These are phyloP conservation scores for Arthroderma uncinatum DNA, from an alignment of 2,329 filamentous ascomycete genomes.

Conservation along the genomic window DNA sequence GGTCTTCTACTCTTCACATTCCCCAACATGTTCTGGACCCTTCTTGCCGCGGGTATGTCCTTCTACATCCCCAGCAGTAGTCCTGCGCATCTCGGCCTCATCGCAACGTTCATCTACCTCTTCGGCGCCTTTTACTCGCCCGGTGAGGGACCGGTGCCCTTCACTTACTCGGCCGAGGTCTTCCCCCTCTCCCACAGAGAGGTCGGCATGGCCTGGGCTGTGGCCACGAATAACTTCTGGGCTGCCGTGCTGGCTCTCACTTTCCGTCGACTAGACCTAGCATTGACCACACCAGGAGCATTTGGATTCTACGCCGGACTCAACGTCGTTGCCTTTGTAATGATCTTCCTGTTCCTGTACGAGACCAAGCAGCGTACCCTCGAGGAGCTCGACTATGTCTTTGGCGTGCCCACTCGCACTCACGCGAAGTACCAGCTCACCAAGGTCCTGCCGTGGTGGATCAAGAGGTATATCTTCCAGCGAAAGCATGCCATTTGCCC, in stretches of 20 bases:
- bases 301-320: slow-evolving; percentile 52
- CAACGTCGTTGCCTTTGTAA: slow-evolving; percentile 49
- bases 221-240: slow-evolving; percentile 36
- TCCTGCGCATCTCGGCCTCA: slow-evolving; percentile 40
- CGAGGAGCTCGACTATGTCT: slow-evolving; percentile 49
- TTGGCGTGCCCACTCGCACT: slow-evolving; percentile 48
- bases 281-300: slow-evolving; percentile 43
- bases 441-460: slow-evolving; percentile 50
- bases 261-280: slow-evolving; percentile 34
- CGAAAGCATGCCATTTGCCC: slow-evolving; percentile 38
- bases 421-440: slow-evolving; percentile 49
- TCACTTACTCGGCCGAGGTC: slow-evolving; percentile 44
- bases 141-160: slow-evolving; percentile 48
- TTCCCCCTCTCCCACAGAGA: slow-evolving; percentile 47
- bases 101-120: slow-evolving; percentile 53
- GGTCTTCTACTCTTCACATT: slow-evolving; percentile 55
- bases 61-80: slow-evolving; percentile 39
- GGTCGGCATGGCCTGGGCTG: slow-evolving; percentile 38
- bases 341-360: slow-evolving; percentile 53
- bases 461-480: slow-evolving; percentile 46
- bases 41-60: slow-evolving; percentile 51
- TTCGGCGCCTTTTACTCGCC: slow-evolving; percentile 56
- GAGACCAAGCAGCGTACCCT: slow-evolving; percentile 47
- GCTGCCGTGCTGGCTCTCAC: slow-evolving; percentile 35
- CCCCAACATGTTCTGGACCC: slow-evolving; percentile 57